Evolutionary conservation across 148 eudicot species (phyloP), one percentile per base, ranked within the genome.

Genomic region (Vaccinium vitisidaea): DNA sequence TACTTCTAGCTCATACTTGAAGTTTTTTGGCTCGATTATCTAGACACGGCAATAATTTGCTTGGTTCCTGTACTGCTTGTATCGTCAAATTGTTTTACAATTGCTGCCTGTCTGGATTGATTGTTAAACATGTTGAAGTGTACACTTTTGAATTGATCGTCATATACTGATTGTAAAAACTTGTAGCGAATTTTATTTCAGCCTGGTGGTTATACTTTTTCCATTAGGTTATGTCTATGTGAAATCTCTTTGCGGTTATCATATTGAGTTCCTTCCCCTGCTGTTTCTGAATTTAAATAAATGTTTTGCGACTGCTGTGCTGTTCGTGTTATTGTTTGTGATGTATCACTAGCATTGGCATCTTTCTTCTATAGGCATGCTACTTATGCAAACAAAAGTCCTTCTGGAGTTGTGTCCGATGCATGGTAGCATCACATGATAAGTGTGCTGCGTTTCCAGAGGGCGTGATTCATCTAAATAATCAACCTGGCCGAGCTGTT

Each of bases 401-500:
- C n/a, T 80, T 77, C 82, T 92, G 94, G 98, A 92, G 95, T 19
- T 96, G 99, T 86, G 87, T 89, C 69, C 90, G 90, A 86, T 96
- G 99, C 87, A 89, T 86, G 58, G 76, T 96, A 82, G 98, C 99
- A 80, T 92, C 95, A 78, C 95, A 96, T 87, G 89, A 86, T 77
- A 92, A 91, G 84, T 96, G 99, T 84, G 93, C 93, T 84, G 91
- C 99, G 32, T 96, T 95, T 90, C 99, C 94, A 61, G 93, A 92
- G 82, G 82, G 90, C 82, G 94, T 96, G 65, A 79, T 90, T 46
- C 89, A 86, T 79, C 70, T 91, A 55, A 82, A 85, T 73, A 91
- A 89, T 56, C 91, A 87, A 80, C 89, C 92, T 56, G 92, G 94
- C 43, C 91, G 91, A 89, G 94, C 90, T 83, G 88, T 96, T 85